Conservation (phyloP, 1,139 yeast species). For the Blastobotrys capitulatus region DNA sequence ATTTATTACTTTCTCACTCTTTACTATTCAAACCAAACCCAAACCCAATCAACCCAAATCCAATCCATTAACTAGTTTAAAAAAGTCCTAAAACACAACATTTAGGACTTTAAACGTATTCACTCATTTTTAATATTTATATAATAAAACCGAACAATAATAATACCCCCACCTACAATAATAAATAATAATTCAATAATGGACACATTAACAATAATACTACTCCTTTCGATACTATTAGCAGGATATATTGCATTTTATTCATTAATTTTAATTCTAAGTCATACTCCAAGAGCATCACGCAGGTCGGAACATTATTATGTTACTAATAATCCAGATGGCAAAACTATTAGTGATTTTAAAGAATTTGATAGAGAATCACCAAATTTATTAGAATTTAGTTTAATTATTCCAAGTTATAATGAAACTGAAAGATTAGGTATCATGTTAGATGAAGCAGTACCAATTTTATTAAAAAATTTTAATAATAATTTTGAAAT, state of each 20-base stretch:
- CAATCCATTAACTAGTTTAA: too few species aligned
- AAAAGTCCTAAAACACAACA: too few species aligned
- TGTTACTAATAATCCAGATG: conserved; percentile 33
- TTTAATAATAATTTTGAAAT: conserved; percentile 55
- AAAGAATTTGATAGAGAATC: conserved; percentile 19
- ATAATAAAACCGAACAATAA: too few species aligned
- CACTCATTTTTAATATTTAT: too few species aligned
- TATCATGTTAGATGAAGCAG: conserved; percentile 72
- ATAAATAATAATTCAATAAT: conserved; percentile 2
- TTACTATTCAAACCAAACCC: too few species aligned
- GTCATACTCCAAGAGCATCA: conserved; percentile 62
- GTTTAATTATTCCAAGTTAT: conserved; percentile 86
- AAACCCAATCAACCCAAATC: too few species aligned
- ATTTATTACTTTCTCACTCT: too few species aligned
- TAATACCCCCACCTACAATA: too few species aligned
- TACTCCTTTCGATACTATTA: conserved; percentile 1
- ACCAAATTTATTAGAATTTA: conserved; percentile 35
- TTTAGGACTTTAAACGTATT: too few species aligned
- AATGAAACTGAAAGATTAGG: conserved; percentile 75
- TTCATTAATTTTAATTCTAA: conserved; percentile 41
- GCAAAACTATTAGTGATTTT: conserved; percentile 19
- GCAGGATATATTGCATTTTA: conserved; percentile 33
- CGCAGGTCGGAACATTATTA: conserved; percentile 48
- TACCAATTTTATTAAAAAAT: conserved; percentile 45
- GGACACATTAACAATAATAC: conserved; percentile 5